Base-by-base conservation (phyloP, 352 stramenopile genomes). In the Phytophthora pseudosyringae region DNA sequence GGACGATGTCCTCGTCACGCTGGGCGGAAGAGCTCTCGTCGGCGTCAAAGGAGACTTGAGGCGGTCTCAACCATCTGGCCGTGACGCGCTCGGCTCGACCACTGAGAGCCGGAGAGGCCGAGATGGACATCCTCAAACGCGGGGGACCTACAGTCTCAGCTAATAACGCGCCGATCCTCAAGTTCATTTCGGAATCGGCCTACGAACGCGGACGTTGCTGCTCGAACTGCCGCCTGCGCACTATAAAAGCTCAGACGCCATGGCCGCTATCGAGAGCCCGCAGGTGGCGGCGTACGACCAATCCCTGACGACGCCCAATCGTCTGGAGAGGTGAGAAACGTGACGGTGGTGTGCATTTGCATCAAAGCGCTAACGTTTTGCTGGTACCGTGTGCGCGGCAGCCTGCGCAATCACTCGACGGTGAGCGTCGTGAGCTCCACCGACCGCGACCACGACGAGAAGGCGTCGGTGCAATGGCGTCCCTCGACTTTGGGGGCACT, bases 221-320 rank as follows among this genome's bases (percentile, higher is more conserved):
- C 15, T 40, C 21, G 18, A 32, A 31, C 10, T 28, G 28, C 45
- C 13, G 10, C 31, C 21, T 21, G 21, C 16, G 16, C 11, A 9
- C 18, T n/a, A 44, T 4, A 7, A 35, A 21, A 21, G 21, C 31
- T 7, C 12, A 18, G 36, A 43, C 26, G 26, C 15, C 39, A 60
- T 70, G 54, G 44, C 49, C 26, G 46, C 46, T 11, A 32, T 59
- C 25, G 49, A 58, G 55, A 78, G 70, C 12, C 70, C 70, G 29
- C 56, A 70, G 52, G 46, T 58, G 16, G 53, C 55, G 25, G 16
- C 35, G 25, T 81, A 74, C 59, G 54, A 64, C 18, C 61, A 45
- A 54, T 70, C 68, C 41, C 57, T 59, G 28, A 50, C 57, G 53
- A 81, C 73, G 39, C 73, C 73, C 29, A 67, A 66, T 31, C 73